Percentiles rank a stretch among this genome's conserved stretches.
Conservation (phyloP, 768 basidiomycete genomes). For the Crucibulum laeve region DNA sequence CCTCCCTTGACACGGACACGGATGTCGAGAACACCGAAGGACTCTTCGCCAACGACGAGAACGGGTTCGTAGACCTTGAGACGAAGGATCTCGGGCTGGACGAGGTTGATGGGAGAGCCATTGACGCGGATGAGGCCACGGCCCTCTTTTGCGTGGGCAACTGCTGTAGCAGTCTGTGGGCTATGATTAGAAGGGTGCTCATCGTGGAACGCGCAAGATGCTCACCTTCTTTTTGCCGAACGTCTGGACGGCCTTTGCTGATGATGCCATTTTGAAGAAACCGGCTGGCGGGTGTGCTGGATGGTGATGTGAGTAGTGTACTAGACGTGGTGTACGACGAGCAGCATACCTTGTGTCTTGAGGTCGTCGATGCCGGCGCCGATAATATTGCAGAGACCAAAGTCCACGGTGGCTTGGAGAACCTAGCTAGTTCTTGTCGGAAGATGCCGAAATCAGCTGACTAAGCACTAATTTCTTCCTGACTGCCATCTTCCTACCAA, state of each 20-base stretch:
- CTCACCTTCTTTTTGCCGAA: constrained; percentile 99
- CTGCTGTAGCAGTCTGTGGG: constrained; percentile 90
- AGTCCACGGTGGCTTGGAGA: constrained; percentile 34
- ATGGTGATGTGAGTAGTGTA: too few species aligned
- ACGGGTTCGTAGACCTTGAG: constrained; percentile 98
- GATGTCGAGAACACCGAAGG: constrained; percentile 86
- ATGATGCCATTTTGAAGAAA: constrained; percentile 59
- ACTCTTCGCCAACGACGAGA: constrained; percentile 88
- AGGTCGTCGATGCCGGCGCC: constrained; percentile 38
- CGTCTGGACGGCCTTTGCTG: constrained; percentile 91
- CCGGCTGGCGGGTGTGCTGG: constrained; percentile 16
- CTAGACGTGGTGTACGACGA: constrained; percentile 7
- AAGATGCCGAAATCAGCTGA: constrained; percentile 25
- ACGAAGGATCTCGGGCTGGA: constrained; percentile 93
- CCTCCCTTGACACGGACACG: constrained; percentile 98
- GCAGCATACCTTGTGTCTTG: constrained; percentile 36
- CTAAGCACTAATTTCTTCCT: constrained; percentile 24
- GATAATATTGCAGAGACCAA: constrained; percentile 25
- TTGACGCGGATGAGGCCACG: constrained; percentile 96
- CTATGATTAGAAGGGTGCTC: constrained; percentile 1
- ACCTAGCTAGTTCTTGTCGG: constrained; percentile 36
- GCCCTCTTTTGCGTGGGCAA: constrained; percentile 95
- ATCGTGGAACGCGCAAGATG: constrained; percentile 7
- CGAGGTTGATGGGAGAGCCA: constrained; percentile 92
- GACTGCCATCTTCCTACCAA: constrained; percentile 7